Evolutionary conservation across 2,329 filamentous ascomycete species (phyloP).

Genomic region (Cordyceps tenuipes): DNA sequence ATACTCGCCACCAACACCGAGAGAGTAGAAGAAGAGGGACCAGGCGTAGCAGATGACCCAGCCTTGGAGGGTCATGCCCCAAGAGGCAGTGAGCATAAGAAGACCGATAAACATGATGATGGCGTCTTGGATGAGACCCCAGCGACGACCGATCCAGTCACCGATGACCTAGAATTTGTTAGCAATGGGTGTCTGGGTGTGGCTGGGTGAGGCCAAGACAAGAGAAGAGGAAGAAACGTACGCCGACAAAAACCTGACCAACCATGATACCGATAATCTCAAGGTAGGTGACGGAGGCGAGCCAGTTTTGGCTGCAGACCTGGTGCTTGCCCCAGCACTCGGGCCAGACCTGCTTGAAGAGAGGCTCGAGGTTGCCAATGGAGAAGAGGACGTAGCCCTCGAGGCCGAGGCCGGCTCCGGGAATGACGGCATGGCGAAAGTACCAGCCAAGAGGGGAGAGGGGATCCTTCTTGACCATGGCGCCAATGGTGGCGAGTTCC

Average conservation of each 20-base stretch:
- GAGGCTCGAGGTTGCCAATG: slow-evolving; percentile 81
- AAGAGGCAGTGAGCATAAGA: slow-evolving; percentile 82
- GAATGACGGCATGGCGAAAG: slow-evolving; percentile 82
- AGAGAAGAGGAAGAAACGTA: slow-evolving; percentile 25
- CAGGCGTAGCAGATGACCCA: slow-evolving; percentile 98
- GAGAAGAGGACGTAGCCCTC: slow-evolving; percentile 97
- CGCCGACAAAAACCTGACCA: slow-evolving; percentile 79
- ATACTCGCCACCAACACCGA: slow-evolving; percentile 76
- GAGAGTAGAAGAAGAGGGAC: slow-evolving; percentile 72
- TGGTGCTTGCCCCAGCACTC: slow-evolving; percentile 63
- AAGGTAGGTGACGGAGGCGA: slow-evolving; percentile 77
- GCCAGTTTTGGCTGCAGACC: slow-evolving; percentile 71
- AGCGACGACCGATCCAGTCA: slow-evolving; percentile 79
- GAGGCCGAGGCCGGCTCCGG: slow-evolving; percentile 82
- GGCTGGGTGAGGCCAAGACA: no score
- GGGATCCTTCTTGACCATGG: slow-evolving; percentile 80
- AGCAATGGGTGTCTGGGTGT: neutral
- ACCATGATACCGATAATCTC: slow-evolving; percentile 94
- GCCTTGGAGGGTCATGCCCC: slow-evolving; percentile 78
- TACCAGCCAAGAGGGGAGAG: slow-evolving; percentile 80
- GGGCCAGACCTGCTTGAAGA: slow-evolving; percentile 69
- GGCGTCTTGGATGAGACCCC: slow-evolving; percentile 93
- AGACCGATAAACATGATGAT: slow-evolving; percentile 88
- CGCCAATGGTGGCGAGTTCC: slow-evolving; percentile 60
- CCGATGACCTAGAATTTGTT: slow-evolving; percentile 40